phyloP scores from a whole-genome alignment of 2,329 filamentous ascomycete species.

The Colletotrichum camelliae region DNA sequence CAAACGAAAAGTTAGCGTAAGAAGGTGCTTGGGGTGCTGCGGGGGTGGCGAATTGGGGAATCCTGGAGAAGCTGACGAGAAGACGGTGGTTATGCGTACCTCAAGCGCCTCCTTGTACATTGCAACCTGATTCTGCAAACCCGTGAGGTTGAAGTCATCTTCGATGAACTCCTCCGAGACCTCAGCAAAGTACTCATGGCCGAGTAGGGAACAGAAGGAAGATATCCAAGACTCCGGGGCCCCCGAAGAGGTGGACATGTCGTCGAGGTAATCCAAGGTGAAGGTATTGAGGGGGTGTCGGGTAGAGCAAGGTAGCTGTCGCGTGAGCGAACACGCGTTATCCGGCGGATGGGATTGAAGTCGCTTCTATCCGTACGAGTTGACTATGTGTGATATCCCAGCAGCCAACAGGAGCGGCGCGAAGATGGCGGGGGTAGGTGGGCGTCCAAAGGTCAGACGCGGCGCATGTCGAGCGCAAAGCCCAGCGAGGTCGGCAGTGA shows the following conservation, averaged over 20 bases:
- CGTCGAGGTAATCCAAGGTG: constrained; percentile 20
- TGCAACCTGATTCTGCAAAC: constrained; percentile 90
- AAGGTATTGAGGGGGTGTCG: constrained; percentile 25
- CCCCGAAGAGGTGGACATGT: constrained; percentile 66
- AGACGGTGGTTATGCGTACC: constrained; percentile 44
- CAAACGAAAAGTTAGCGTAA: constrained; percentile 22
- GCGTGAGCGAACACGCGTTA: constrained; percentile 7
- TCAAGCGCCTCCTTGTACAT: constrained; percentile 99
- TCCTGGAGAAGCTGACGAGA: background rate
- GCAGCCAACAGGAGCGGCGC: constrained; percentile 11
- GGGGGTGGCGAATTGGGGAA: background rate
- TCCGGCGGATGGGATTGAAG: background rate
- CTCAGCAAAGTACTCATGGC: constrained; percentile 98
- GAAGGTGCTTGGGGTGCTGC: background rate
- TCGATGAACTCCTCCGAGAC: constrained; percentile 99
- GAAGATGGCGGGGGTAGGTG: constrained; percentile 20
- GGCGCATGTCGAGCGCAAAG: constrained; percentile 19
- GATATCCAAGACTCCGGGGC: constrained; percentile 93
- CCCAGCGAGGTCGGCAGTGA: background rate
- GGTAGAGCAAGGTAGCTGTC: background rate
- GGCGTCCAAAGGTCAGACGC: constrained; percentile 11
- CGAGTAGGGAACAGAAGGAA: constrained; percentile 92
- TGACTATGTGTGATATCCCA: background rate
- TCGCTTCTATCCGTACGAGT: background rate
- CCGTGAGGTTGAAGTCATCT: constrained; percentile 99